Evolutionary conservation across 805 yeast species (phyloP).

Genomic region (Torulaspora gathmanii): DNA sequence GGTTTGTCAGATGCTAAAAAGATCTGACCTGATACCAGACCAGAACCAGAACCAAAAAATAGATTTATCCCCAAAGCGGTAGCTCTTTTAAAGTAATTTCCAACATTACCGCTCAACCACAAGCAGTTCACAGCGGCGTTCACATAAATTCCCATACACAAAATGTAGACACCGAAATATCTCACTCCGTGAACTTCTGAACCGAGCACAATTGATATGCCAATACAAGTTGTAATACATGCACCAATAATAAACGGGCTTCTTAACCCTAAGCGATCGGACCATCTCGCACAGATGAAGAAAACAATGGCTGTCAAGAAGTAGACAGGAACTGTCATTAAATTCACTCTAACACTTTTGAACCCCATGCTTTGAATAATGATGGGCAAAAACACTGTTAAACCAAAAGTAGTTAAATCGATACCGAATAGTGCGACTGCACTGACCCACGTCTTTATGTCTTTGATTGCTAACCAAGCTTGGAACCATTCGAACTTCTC

Average conservation of each 20-base stretch:
- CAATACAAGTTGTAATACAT: conserved; percentile 33
- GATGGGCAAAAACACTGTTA: conserved; percentile 42
- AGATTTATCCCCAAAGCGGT: conserved; percentile 39
- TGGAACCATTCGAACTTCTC: conserved; percentile 38
- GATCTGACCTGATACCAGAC: conserved; percentile 39
- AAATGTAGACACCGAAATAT: conserved; percentile 38
- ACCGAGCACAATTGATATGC: conserved; percentile 35
- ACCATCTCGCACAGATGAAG: conserved; percentile 54
- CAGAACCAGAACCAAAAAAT: conserved; percentile 37
- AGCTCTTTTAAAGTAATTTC: conserved; percentile 40
- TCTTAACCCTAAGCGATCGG: conserved; percentile 52
- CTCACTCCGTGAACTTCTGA: conserved; percentile 35
- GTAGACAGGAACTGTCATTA: conserved; percentile 85
- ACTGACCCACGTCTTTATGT: conserved; percentile 32
- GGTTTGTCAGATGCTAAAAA: conserved; percentile 39
- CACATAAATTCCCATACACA: conserved; percentile 39
- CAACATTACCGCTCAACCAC: conserved; percentile 40
- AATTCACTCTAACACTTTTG: conserved; percentile 69
- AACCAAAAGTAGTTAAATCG: conserved; percentile 39
- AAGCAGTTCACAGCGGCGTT: conserved; percentile 39
- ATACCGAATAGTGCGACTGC: conserved; percentile 39
- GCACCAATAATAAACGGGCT: conserved; percentile 38
- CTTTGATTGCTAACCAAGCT: conserved; percentile 31
- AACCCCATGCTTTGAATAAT: conserved; percentile 37
- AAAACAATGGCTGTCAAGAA: conserved; percentile 65